Percentiles rank a stretch among this genome's conserved stretches.
phyloP scores from a whole-genome alignment of 208 protist genomes.

The Acanthamoeba divionensis region DNA sequence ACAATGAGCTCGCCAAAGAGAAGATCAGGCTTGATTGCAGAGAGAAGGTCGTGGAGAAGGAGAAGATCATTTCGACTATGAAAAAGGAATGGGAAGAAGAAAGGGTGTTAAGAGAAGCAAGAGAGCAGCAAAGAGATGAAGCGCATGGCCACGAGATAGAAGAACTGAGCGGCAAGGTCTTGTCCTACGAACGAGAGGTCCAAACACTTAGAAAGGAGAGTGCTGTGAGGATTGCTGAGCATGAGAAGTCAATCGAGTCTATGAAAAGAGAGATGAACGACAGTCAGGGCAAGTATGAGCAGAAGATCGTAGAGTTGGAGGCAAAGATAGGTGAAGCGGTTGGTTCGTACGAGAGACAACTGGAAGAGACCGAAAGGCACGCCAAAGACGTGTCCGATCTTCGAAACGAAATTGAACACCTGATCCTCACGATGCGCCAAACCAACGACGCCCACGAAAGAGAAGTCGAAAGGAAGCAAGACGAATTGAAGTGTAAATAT shows the following conservation, averaged over 20 bases:
- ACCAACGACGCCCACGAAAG: no score
- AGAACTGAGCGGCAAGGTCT: not conserved
- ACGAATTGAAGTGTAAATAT: no score
- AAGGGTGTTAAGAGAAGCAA: not conserved
- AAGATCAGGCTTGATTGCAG: not conserved
- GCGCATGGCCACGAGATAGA: not conserved
- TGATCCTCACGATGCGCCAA: no score
- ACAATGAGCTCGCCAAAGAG: not conserved
- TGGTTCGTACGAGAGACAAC: no score
- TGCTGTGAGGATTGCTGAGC: not conserved
- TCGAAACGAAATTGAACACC: no score
- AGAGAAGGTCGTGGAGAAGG: constrained; percentile 13
- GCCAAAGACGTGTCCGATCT: no score
- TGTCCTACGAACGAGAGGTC: not conserved
- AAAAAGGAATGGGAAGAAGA: not conserved
- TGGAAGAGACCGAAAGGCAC: no score
- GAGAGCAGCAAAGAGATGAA: not conserved
- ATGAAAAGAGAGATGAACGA: not conserved
- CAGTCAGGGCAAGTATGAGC: not conserved
- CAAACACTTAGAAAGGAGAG: not conserved
- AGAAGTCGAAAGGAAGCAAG: no score
- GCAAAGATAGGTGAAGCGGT: not conserved
- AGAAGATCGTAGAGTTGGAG: not conserved
- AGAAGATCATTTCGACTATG: not conserved
- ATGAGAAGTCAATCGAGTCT: not conserved